phyloP scores from a whole-genome alignment of 1,139 yeast species.

The Suhomyces yuchorum region DNA sequence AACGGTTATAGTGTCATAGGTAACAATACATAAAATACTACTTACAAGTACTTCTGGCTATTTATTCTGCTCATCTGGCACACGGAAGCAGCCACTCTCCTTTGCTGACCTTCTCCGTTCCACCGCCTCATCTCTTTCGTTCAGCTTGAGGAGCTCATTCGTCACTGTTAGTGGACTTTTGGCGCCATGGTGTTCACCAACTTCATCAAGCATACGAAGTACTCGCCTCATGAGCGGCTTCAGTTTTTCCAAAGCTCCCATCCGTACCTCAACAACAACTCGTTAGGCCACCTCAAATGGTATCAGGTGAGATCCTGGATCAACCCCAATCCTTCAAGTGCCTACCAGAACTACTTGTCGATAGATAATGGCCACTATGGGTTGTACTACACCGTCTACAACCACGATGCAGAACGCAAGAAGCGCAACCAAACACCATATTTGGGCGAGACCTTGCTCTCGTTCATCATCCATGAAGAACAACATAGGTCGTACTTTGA shows the following conservation, averaged over 20 bases:
- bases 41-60: neutral
- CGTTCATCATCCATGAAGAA: slow-evolving; percentile 14
- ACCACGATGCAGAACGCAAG: slow-evolving; percentile 36
- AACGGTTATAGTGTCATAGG: neutral
- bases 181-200: slow-evolving; percentile 26
- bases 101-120: neutral
- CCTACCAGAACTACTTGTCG: slow-evolving; percentile 29
- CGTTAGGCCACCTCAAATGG: slow-evolving; percentile 25
- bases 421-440: slow-evolving; percentile 13
- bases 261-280: slow-evolving; percentile 33
- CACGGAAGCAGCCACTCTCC: neutral
- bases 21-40: neutral
- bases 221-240: slow-evolving; percentile 25
- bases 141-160: neutral
- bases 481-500: slow-evolving; percentile 12
- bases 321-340: slow-evolving; percentile 33
- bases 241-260: slow-evolving; percentile 47
- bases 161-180: neutral
- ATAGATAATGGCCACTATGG: slow-evolving; percentile 50
- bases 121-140: neutral
- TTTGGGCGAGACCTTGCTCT: slow-evolving; percentile 16
- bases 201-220: slow-evolving; percentile 32
- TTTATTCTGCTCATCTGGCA: neutral
- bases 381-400: slow-evolving; percentile 45
- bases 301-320: slow-evolving; percentile 28